These are phyloP conservation scores for Fusarium pilosicola DNA, from an alignment of 2,329 filamentous ascomycete species.

Conservation along the genomic window DNA sequence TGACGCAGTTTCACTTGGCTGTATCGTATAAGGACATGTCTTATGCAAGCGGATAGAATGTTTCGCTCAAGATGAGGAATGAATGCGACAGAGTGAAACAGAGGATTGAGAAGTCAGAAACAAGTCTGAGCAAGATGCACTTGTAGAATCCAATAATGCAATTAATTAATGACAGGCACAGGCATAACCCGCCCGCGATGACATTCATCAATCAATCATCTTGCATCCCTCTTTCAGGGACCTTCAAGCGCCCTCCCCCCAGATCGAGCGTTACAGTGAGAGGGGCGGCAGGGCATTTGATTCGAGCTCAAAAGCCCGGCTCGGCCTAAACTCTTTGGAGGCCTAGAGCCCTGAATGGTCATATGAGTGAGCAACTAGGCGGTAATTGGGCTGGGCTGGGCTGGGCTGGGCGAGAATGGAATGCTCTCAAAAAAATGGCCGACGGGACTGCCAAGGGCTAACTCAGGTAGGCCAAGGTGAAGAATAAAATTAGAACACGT, in stretches of 20 bases:
- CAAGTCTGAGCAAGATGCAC: background rate
- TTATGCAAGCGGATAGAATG: slow-evolving; percentile 17
- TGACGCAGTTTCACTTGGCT: slow-evolving; percentile 8
- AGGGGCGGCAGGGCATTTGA: slow-evolving; percentile 30
- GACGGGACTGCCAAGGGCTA: slow-evolving; percentile 20
- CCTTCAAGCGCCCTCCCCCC: slow-evolving; percentile 2
- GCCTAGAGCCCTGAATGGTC: background rate
- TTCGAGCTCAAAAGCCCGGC: slow-evolving; percentile 13
- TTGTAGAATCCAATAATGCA: background rate
- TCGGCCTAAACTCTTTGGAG: background rate
- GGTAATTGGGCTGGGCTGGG: background rate
- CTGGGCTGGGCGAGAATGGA: background rate
- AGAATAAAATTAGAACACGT: slow-evolving; percentile 37
- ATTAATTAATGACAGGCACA: background rate
- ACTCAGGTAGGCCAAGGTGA: slow-evolving; percentile 24
- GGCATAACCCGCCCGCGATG: background rate
- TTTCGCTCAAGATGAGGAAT: background rate
- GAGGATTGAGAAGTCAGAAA: slow-evolving; percentile 15
- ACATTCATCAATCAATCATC: background rate
- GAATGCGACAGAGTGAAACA: slow-evolving; percentile 28
- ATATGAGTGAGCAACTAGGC: background rate
- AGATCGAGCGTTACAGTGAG: slow-evolving; percentile 27
- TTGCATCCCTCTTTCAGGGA: slow-evolving; percentile 8
- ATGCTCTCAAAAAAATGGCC: background rate
- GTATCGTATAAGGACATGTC: background rate